A percentile compares a stretch with the other conserved stretches of the same genome.
Evolutionary conservation across 176 grass and related monocot genomes (phyloP).

Genomic region (Zea luxurians): DNA sequence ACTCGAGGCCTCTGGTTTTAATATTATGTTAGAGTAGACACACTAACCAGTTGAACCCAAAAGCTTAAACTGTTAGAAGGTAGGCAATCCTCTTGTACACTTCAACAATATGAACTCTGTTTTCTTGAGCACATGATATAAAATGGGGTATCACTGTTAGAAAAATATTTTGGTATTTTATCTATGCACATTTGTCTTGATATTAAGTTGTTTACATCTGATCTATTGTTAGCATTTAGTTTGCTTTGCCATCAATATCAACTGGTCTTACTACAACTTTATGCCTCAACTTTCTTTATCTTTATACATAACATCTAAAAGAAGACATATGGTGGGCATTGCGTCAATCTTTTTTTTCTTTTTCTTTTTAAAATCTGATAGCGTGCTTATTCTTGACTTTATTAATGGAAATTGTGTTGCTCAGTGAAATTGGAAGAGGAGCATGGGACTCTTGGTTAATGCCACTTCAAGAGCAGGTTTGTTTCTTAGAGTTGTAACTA

Average conservation of each 20-base stretch:
- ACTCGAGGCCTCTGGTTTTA: no score
- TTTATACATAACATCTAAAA: neutral
- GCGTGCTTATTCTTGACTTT: slow-evolving; percentile 11
- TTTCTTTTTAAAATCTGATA: neutral
- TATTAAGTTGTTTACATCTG: neutral
- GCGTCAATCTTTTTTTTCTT: neutral
- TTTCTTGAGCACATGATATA: neutral
- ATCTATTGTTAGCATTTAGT: neutral
- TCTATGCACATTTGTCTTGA: neutral
- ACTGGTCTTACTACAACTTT: neutral
- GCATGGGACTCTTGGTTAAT: slow-evolving; percentile 77
- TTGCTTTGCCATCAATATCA: neutral
- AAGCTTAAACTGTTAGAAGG: no score
- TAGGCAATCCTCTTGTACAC: no score
- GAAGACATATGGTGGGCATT: neutral
- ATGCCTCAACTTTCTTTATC: neutral
- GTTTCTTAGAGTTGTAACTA: slow-evolving; percentile 15
- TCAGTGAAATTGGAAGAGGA: slow-evolving; percentile 85
- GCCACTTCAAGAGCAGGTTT: slow-evolving; percentile 86
- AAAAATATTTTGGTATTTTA: neutral
- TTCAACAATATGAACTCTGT: neutral
- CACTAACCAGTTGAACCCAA: no score
- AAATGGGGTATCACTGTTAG: neutral
- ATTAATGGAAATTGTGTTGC: slow-evolving; percentile 32
- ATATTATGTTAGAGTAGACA: no score